These are phyloP conservation scores for Dactylella cylindrospora DNA, from an alignment of 2,329 filamentous ascomycete species.

Conservation along the genomic window DNA sequence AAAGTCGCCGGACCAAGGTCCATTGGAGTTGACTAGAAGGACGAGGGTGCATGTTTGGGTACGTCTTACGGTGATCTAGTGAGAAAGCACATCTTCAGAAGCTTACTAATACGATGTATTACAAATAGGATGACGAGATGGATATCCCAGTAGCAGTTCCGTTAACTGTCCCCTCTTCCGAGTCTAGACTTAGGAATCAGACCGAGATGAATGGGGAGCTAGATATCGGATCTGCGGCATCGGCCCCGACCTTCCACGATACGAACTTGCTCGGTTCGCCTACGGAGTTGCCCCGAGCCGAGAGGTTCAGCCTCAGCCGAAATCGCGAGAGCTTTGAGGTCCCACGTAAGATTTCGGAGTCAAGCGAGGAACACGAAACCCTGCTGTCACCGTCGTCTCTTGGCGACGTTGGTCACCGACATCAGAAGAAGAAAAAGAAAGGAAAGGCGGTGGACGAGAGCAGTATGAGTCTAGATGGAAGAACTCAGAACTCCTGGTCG, in stretches of 20 bases:
- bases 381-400: conserved; percentile 27
- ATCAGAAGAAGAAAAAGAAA: conserved; percentile 21
- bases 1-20: conserved; percentile 88
- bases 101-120: background rate
- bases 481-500: conserved; percentile 43
- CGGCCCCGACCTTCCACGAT: conserved; percentile 62
- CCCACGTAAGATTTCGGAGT: conserved; percentile 13
- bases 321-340: conserved; percentile 12
- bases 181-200: conserved; percentile 70
- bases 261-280: conserved; percentile 62
- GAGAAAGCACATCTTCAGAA: background rate
- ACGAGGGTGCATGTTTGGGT: conserved; percentile 90
- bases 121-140: conserved; percentile 73
- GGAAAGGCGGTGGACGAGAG: conserved; percentile 25
- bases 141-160: conserved; percentile 94
- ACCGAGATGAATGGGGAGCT: conserved; percentile 74
- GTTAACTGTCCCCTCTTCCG: conserved; percentile 79
- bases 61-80: conserved; percentile 3
- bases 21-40: conserved; percentile 84
- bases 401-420: conserved; percentile 9
- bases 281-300: conserved; percentile 47
- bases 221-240: conserved; percentile 76
- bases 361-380: conserved; percentile 3
- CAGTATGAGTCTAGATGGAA: conserved; percentile 39
- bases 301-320: conserved; percentile 46